Conservation (phyloP, 2,329 filamentous ascomycete genomes). For the Alternaria angustiovoidea region DNA sequence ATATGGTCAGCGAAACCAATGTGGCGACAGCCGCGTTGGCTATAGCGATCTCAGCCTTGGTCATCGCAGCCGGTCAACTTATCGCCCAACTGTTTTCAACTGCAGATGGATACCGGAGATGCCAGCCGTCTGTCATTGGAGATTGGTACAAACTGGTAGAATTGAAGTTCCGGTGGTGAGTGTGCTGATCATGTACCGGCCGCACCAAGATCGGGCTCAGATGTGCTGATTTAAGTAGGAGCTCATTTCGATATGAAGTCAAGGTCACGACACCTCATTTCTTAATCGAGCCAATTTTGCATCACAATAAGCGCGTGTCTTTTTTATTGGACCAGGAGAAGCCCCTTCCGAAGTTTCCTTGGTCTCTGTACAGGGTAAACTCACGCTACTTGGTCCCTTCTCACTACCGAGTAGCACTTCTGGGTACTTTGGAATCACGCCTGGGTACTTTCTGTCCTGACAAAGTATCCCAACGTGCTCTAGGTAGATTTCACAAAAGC, state of each 20-base stretch:
- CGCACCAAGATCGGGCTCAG: too few species aligned
- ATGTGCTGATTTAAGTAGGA: neutral
- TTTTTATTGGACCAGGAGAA: neutral
- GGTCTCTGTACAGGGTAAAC: neutral
- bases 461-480: too few species aligned
- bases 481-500: too few species aligned
- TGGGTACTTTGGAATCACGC: neutral
- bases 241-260: slow-evolving; percentile 17
- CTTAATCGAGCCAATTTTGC: too few species aligned
- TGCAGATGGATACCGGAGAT: slow-evolving; percentile 20
- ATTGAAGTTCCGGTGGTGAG: slow-evolving; percentile 1
- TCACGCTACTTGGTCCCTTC: neutral
- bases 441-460: neutral
- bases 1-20: neutral
- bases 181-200: neutral
- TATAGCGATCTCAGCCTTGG: slow-evolving; percentile 13
- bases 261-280: slow-evolving; percentile 14
- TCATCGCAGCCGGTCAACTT: slow-evolving; percentile 14
- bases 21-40: slow-evolving; percentile 10
- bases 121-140: slow-evolving; percentile 15
- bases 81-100: slow-evolving; percentile 20
- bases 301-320: too few species aligned
- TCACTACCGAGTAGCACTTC: neutral
- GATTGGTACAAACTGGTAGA: neutral
- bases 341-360: neutral